These are phyloP conservation scores for Megacollybia marginata DNA, from an alignment of 768 basidiomycete genomes.

Conservation along the genomic window DNA sequence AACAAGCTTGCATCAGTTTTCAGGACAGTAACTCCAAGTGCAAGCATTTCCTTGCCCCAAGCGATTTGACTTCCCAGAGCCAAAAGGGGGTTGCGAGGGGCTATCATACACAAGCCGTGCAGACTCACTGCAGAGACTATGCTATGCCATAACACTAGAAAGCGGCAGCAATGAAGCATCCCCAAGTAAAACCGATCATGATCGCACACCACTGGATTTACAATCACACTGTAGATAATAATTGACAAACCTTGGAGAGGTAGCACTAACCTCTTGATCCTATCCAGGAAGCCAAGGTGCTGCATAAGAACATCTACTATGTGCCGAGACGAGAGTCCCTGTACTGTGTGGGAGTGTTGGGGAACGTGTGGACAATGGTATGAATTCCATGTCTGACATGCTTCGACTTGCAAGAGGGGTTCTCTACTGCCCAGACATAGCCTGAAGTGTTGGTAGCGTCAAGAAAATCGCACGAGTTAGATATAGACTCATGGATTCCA, in stretches of 20 bases:
- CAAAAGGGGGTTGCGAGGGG: not conserved
- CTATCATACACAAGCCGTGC: not conserved
- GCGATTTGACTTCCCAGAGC: slow-evolving; percentile 13
- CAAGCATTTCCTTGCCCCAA: slow-evolving; percentile 31
- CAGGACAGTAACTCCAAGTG: slow-evolving; percentile 21
- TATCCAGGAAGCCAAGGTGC: slow-evolving; percentile 20
- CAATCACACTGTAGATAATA: not conserved
- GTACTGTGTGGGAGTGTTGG: slow-evolving; percentile 12
- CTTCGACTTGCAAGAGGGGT: slow-evolving; percentile 25
- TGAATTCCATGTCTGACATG: slow-evolving; percentile 15
- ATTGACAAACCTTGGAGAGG: slow-evolving; percentile 2
- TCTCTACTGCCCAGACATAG: slow-evolving; percentile 31
- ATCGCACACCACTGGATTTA: slow-evolving; percentile 2
- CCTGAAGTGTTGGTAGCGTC: slow-evolving; percentile 12
- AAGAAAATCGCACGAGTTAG: not conserved
- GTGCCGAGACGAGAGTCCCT: slow-evolving; percentile 28
- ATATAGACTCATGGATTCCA: slow-evolving; percentile 23
- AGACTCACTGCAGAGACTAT: no score
- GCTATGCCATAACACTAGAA: slow-evolving; percentile 2
- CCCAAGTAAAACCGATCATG: slow-evolving; percentile 4
- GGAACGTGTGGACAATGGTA: slow-evolving; percentile 21
- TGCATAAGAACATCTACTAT: slow-evolving; percentile 20
- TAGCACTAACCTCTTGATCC: slow-evolving; percentile 22
- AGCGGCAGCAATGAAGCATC: slow-evolving; percentile 2
- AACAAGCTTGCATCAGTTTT: slow-evolving; percentile 22